phyloP scores from a whole-genome alignment of 1,284 basidiomycete genomes.

The Cryptococcus sp. region DNA sequence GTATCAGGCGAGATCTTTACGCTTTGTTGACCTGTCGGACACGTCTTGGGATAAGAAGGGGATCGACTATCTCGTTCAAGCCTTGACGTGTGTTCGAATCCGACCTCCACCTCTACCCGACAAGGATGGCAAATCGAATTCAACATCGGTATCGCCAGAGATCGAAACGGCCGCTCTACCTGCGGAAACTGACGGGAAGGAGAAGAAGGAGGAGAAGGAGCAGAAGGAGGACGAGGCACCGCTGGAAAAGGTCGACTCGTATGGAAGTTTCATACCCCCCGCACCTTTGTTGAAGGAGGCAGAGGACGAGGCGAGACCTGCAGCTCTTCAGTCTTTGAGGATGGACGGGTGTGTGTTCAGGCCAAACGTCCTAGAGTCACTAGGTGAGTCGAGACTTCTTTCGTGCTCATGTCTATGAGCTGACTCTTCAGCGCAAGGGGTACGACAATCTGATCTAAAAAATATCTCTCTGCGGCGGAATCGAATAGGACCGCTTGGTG shows the following conservation, averaged over 20 bases:
- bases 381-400: constrained; percentile 55
- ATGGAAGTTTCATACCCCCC: constrained; percentile 35
- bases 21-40: constrained; percentile 83
- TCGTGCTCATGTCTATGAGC: background rate
- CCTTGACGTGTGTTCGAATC: constrained; percentile 50
- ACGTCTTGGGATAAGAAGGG: constrained; percentile 78
- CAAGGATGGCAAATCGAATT: background rate
- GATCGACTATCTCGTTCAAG: constrained; percentile 72
- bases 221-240: constrained; percentile 1
- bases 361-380: constrained; percentile 63
- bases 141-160: too few species aligned
- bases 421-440: constrained; percentile 58
- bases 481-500: constrained; percentile 71
- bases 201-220: background rate
- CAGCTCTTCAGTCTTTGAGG: constrained; percentile 62
- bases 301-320: constrained; percentile 14
- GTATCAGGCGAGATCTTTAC: constrained; percentile 62
- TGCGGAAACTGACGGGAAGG: too few species aligned
- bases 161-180: too few species aligned
- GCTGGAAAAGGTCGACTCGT: constrained; percentile 20
- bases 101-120: background rate
- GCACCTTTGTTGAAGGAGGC: constrained; percentile 34
- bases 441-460: constrained; percentile 72
- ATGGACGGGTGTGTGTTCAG: constrained; percentile 75
- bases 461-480: constrained; percentile 85